Base-by-base conservation (phyloP, 1,284 basidiomycete species). In the Melanopsichium pennsylvanicum region DNA sequence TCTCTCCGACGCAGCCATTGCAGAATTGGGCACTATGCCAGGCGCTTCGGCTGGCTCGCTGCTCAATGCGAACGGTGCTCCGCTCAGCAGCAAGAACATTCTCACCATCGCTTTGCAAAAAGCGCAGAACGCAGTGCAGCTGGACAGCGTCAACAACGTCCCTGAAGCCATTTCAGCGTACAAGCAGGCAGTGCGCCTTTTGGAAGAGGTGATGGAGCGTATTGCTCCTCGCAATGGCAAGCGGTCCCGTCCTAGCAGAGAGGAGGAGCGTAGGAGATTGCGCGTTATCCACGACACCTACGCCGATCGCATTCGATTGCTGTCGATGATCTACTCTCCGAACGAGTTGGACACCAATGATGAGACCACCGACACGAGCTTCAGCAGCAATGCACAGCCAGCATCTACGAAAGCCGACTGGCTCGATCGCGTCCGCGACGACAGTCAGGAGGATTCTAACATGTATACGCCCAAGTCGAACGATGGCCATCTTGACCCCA, bases 241-340 rank as follows among this genome's bases (percentile, higher is more conserved):
- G 35, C 70, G 73, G 23, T 59, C 70, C 13, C 69, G 67, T 33
- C 70, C 50, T 43, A 77, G 42, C 60, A 64, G 69, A 42, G 80
- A 74, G 70, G 82, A 83, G 40, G 82, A 83, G 57, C 72, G 80
- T 13, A 43, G 80, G 18, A 33, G 81, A 32, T 51, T 83, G 11
- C 49, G 60, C 26, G 81, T 82, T 18, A 83, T 83, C 35, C 82
- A 82, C 69, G 81, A 83, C 45, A 83, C 82, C 1, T 83, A 83
- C 56, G 76, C 77, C 19, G 82, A 83, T 45, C 78, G 82, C 4
- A 81, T 83, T 29, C 60, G 71, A 9, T 67, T 82, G 60, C 70
- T 83, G 34, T 72, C 75, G 7, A 60, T 75, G 47, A 80, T 81
- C 63, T 68, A 69, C 26, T 59, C 62, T 5, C 70, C 72, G 3